Evolutionary conservation across 768 basidiomycete genomes (phyloP).

Genomic region (Serendipita sp.): DNA sequence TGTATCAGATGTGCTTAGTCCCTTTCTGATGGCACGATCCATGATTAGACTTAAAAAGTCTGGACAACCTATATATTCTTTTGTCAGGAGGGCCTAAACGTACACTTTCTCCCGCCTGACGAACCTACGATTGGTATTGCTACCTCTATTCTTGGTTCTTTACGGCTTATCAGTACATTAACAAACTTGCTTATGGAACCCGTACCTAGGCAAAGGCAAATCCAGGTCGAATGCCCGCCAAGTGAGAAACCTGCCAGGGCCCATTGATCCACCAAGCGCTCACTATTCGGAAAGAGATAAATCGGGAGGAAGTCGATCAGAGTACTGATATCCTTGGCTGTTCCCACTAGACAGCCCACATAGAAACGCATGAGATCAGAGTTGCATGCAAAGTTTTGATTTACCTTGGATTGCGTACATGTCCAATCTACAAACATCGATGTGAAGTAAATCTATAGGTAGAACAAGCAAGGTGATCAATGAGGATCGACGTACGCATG

Average conservation of each 20-base stretch:
- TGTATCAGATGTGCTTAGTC: slow-evolving; percentile 27
- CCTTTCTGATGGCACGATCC: slow-evolving; percentile 30
- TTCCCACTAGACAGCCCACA: slow-evolving; percentile 40
- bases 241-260: slow-evolving; percentile 62
- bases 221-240: slow-evolving; percentile 77
- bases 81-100: not conserved
- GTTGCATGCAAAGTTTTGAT: slow-evolving; percentile 10
- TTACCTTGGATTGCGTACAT: slow-evolving; percentile 34
- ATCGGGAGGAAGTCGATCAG: slow-evolving; percentile 66
- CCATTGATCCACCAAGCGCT: slow-evolving; percentile 50
- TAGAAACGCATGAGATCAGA: not conserved
- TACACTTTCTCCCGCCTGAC: not conserved
- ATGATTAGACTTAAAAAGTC: slow-evolving; percentile 44
- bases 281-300: slow-evolving; percentile 53
- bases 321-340: slow-evolving; percentile 60
- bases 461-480: too few species aligned
- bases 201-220: slow-evolving; percentile 38
- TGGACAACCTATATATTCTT: slow-evolving; percentile 47
- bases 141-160: slow-evolving; percentile 29
- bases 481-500: slow-evolving; percentile 34
- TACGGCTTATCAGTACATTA: not conserved
- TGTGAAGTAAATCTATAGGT: not conserved
- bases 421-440: slow-evolving; percentile 23
- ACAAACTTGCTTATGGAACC: slow-evolving; percentile 11
- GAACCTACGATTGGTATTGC: slow-evolving; percentile 27